Evolutionary conservation across 805 yeast genomes (phyloP), one percentile per base, ranked within the genome.

Genomic region (Lipomyces spencermartinsiae): DNA sequence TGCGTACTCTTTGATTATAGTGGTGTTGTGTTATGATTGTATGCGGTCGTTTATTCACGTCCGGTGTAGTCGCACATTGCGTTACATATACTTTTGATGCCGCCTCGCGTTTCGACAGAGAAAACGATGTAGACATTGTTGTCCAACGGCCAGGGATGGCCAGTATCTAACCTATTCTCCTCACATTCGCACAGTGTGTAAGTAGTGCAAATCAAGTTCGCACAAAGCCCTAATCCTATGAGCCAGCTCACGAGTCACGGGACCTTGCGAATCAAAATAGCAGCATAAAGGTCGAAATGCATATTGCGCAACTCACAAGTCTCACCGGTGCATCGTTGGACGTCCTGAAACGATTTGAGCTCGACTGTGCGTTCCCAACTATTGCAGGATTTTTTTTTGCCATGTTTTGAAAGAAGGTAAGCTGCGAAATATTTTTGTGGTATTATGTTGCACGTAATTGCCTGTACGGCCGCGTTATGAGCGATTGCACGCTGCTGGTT

Each of bases 121-220:
- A 19, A 39, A 69, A 69, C 3, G 72, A 69, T 7, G 72, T 69
- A 43, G 72, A 69, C 72, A 69, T 69, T 25, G 14, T 43, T 25
- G 29, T 25, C 29, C 3, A 25, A 25, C 29, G 29, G 1, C 29
- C 29, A 25, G 29, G 3, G 29, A 1, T 25, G 29, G 29, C 29
- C 29, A 25, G 29, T 25, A 1, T 25, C 29, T 25, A 25, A 25
- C 3, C 29, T 25, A 3, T 25, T 6, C 33, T 10, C 4, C 4
- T 43, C 19, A 35, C n/a, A 10, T 37, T 39, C 14, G 14, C 25
- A 35, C n/a, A n/a, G n/a, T n/a, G n/a, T n/a, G n/a, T n/a, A 4
- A 14, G n/a, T 37, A 1, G 61, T 35, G 16, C 39, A 58, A 58
- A 33, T 59, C 29, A 12, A 10, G 43, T 10, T 1, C 6, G 4